Evolutionary conservation across 2,329 filamentous ascomycete genomes (phyloP).

Genomic region (Xylariaceae sp.): DNA sequence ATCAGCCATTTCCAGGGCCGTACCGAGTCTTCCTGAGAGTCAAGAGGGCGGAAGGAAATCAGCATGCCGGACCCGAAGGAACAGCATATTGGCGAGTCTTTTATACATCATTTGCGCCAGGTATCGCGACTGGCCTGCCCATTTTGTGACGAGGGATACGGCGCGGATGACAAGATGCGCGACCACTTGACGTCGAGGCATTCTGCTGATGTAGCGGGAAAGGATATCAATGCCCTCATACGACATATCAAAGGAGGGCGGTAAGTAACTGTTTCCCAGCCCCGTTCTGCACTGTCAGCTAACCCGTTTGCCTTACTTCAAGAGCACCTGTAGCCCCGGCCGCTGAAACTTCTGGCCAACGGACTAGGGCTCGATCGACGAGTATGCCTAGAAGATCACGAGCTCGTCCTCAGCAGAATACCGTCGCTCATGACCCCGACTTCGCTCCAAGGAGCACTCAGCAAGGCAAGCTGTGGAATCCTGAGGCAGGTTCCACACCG

Average conservation of each 20-base stretch:
- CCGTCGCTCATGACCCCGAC: conserved; percentile 22
- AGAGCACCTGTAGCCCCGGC: conserved; percentile 13
- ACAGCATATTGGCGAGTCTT: conserved; percentile 1
- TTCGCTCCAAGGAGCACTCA: conserved; percentile 21
- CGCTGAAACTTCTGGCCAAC: neutral
- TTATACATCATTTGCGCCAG: conserved; percentile 14
- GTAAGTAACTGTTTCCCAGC: conserved; percentile 5
- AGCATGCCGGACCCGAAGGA: conserved; percentile 12
- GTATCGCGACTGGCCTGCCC: conserved; percentile 7
- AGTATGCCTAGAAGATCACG: conserved; percentile 26
- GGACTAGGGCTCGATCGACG: conserved; percentile 16
- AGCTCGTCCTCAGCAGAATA: conserved; percentile 17
- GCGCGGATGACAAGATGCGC: conserved; percentile 12
- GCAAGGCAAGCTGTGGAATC: conserved; percentile 27
- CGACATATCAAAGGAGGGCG: conserved; percentile 13
- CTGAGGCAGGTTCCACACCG: conserved; percentile 18
- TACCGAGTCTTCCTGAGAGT: neutral
- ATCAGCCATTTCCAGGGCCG: too few relatives aligned
- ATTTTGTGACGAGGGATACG: conserved; percentile 4
- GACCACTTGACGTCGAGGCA: conserved; percentile 12
- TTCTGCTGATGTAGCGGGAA: conserved; percentile 7
- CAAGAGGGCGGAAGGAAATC: neutral
- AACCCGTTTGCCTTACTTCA: conserved; percentile 9
- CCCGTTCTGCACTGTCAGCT: neutral
- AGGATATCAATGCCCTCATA: conserved; percentile 12